phyloP scores from a whole-genome alignment of 176 grass and related monocot species.

The Tuctoria greenei region DNA sequence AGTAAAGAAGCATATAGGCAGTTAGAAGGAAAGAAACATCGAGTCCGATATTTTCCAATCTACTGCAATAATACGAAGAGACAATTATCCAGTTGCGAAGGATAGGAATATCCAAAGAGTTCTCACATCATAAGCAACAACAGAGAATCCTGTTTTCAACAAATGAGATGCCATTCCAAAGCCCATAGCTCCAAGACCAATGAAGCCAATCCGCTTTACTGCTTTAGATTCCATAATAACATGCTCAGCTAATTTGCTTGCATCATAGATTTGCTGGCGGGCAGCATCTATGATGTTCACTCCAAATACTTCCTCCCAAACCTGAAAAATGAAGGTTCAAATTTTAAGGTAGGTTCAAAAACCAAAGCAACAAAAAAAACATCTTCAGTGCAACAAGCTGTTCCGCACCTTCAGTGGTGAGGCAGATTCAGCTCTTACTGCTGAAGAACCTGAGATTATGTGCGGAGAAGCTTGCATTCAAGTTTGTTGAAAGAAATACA shows the following conservation, averaged over 20 bases:
- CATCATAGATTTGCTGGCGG: slow-evolving; percentile 67
- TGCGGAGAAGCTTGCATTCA: slow-evolving; percentile 32
- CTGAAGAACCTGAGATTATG: slow-evolving; percentile 61
- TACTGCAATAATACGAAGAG: neutral
- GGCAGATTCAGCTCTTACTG: slow-evolving; percentile 46
- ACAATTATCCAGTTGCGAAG: slow-evolving; percentile 1
- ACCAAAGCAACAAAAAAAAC: neutral
- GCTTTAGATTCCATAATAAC: slow-evolving; percentile 60
- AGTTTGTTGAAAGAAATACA: neutral
- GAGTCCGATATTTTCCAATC: neutral
- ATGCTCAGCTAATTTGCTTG: slow-evolving; percentile 61
- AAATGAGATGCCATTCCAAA: slow-evolving; percentile 98
- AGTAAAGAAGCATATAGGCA: slow-evolving; percentile 10
- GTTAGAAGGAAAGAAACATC: neutral
- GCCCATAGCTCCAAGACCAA: slow-evolving; percentile 98
- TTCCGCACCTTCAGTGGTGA: slow-evolving; percentile 70
- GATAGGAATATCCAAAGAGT: slow-evolving; percentile 11
- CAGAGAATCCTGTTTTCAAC: slow-evolving; percentile 76
- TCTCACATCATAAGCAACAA: slow-evolving; percentile 94
- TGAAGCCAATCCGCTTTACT: slow-evolving; percentile 79
- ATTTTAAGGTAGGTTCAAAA: slow-evolving; percentile 32
- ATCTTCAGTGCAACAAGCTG: slow-evolving; percentile 26
- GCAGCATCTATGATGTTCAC: slow-evolving; percentile 74
- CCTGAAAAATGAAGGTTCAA: slow-evolving; percentile 47
- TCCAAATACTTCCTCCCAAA: slow-evolving; percentile 84